Evolutionary conservation across 2,329 filamentous ascomycete species (phyloP), one percentile per base, ranked within the genome.

Genomic region (Sporothrix curviconia): DNA sequence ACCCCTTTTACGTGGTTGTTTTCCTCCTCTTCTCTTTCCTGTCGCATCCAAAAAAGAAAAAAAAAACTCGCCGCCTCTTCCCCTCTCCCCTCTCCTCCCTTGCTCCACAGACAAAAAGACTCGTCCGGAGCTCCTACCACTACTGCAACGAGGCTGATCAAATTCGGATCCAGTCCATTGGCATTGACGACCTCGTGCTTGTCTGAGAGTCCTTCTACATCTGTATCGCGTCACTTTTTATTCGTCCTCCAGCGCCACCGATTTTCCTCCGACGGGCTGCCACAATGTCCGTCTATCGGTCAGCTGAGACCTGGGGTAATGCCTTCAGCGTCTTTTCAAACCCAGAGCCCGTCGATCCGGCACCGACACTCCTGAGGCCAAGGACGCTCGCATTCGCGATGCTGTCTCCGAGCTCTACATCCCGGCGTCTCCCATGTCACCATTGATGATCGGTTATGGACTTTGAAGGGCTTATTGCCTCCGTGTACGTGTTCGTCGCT

Each of bases 211-310:
- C n/a, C n/a, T n/a, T n/a, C n/a, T n/a, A n/a, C n/a, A n/a, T n/a
- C n/a, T n/a, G n/a, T n/a, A n/a, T n/a, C n/a, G n/a, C n/a, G n/a
- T n/a, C n/a, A n/a, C 22, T 17, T 17, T n/a, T 17, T 17, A 7
- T n/a, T 28, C 43, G 3, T 52, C n/a, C 8, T 25, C n/a, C 28
- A 7, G 9, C 9, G 12, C 15, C 22, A 19, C n/a, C 32, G 12
- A 32, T n/a, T 39, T 24, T n/a, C 28, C n/a, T 44, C 39, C 19
- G 14, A 28, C 44, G 74, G 44, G 79, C 78, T 62, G 82, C 83
- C 12, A 81, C 83, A 69, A 85, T 84, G 46, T 87, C 74, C 67
- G 87, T 84, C 65, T 86, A 85, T 50, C 91, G 72, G 12, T 92
- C 75, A 1, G 90, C 86, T 8, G 89, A 83, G 3, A 83, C 83